Evolutionary conservation across 257 asterid species (phyloP).

Genomic region (Henckelia pumila): DNA sequence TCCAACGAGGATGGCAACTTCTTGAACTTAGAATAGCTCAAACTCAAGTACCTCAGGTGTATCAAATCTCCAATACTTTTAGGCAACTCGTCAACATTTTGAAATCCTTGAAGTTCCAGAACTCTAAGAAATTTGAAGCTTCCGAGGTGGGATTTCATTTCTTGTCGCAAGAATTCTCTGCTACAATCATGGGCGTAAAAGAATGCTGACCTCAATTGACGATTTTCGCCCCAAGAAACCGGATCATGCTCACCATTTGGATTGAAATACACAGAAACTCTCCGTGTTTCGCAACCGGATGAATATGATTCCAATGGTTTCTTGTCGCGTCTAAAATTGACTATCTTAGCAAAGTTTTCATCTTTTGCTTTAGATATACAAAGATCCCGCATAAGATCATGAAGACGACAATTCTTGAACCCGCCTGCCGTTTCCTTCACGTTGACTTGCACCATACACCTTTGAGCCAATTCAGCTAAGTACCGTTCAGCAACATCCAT

Average conservation of each 20-base stretch:
- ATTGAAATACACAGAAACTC: conserved; percentile 34
- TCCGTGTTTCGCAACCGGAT: conserved; percentile 9
- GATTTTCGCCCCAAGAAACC: conserved; percentile 9
- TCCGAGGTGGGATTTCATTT: conserved; percentile 8
- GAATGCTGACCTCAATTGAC: conserved; percentile 36
- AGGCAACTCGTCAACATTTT: conserved; percentile 23
- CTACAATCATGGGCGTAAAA: conserved; percentile 33
- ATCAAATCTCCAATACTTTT: conserved; percentile 26
- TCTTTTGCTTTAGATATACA: conserved; percentile 34
- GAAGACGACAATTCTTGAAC: conserved; percentile 36
- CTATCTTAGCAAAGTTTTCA: conserved; percentile 33
- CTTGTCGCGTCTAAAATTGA: conserved; percentile 27
- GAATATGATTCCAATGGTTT: conserved; percentile 11
- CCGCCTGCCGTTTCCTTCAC: conserved; percentile 41
- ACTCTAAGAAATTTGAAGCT: conserved; percentile 29
- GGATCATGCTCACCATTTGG: neutral
- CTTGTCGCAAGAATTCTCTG: conserved; percentile 20
- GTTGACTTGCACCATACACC: conserved; percentile 41
- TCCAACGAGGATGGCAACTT: conserved; percentile 41
- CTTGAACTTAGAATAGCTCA: conserved; percentile 36
- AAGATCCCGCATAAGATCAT: conserved; percentile 43
- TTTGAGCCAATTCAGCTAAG: conserved; percentile 39
- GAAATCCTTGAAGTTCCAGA: conserved; percentile 30
- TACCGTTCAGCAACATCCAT: conserved; percentile 39
- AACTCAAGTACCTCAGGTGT: conserved; percentile 38